phyloP scores from a whole-genome alignment of 2,329 filamentous ascomycete genomes.

The Daldinia sp. region DNA sequence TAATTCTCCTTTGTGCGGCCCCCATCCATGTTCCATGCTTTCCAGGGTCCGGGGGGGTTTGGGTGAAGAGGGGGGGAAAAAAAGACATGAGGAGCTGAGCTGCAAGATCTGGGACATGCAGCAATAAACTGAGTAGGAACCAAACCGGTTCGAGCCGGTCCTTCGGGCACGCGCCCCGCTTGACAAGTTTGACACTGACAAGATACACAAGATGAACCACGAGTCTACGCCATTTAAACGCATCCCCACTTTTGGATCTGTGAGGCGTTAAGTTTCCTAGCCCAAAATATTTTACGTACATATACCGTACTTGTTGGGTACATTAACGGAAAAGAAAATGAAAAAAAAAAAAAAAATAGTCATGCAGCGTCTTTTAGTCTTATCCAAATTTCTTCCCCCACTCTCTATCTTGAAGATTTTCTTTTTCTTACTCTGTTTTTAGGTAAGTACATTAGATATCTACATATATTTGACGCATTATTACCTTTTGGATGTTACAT shows the following conservation, averaged over 20 bases:
- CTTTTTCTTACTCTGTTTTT: neutral
- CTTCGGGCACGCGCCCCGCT: slow-evolving; percentile 25
- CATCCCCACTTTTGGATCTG: neutral
- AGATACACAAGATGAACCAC: neutral
- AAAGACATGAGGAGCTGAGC: slow-evolving; percentile 20
- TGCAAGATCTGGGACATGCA: slow-evolving; percentile 42
- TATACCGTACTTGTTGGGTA: neutral
- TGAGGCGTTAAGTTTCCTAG: neutral
- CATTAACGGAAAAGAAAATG: neutral
- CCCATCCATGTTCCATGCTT: slow-evolving; percentile 2
- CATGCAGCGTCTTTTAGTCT: neutral
- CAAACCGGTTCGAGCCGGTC: slow-evolving; percentile 40
- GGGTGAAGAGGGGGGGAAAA: neutral
- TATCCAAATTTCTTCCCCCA: slow-evolving; percentile 2
- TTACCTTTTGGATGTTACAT: too few relatives aligned
- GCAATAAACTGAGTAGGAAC: slow-evolving; percentile 20
- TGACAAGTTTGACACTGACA: slow-evolving; percentile 21
- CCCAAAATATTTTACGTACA: neutral
- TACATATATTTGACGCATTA: too few relatives aligned
- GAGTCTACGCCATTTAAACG: neutral
- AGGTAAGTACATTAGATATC: neutral
- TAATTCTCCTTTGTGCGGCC: slow-evolving; percentile 7
- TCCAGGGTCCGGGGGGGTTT: slow-evolving; percentile 24
- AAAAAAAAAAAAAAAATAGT: neutral
- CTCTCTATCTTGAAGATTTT: neutral